A percentile compares a stretch with the other conserved stretches of the same genome.
These are phyloP conservation scores for Alternaria sp. DNA, from an alignment of 2,329 filamentous ascomycete species.

Conservation along the genomic window DNA sequence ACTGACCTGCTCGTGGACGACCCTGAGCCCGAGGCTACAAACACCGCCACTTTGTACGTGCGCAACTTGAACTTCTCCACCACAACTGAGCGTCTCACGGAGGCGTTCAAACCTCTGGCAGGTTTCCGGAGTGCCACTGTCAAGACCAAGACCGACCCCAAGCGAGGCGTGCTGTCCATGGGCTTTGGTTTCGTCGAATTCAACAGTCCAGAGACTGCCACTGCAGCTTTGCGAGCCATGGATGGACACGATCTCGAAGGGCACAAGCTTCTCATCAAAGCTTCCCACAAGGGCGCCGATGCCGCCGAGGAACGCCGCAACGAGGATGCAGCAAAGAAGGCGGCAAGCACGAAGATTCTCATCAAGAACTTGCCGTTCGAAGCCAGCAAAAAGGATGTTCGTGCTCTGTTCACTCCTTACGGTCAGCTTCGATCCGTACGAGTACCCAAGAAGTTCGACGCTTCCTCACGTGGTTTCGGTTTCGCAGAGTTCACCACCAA, in stretches of 20 bases:
- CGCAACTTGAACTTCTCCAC: conserved; percentile 94
- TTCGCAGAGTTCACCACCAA: conserved; percentile 95
- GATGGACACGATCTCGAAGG: conserved; percentile 86
- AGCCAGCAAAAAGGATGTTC: conserved; percentile 85
- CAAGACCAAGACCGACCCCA: conserved; percentile 93
- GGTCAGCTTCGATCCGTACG: conserved; percentile 91
- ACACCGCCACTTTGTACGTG: conserved; percentile 86
- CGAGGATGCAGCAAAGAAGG: conserved; percentile 83
- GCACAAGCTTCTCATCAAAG: conserved; percentile 83
- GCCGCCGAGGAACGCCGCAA: conserved; percentile 85
- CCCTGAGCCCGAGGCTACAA: conserved; percentile 60
- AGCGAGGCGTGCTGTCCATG: conserved; percentile 92
- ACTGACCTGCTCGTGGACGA: conserved; percentile 71
- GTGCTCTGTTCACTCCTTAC: conserved; percentile 84
- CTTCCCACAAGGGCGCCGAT: conserved; percentile 85
- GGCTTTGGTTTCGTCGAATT: conserved; percentile 94
- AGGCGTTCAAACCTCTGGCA: conserved; percentile 79
- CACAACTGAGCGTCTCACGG: conserved; percentile 75
- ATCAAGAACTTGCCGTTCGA: conserved; percentile 99
- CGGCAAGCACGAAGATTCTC: conserved; percentile 87
- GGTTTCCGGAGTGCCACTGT: conserved; percentile 90
- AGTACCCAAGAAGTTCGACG: conserved; percentile 93
- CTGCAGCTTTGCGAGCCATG: conserved; percentile 83
- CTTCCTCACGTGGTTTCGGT: conserved; percentile 86
- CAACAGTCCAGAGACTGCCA: conserved; percentile 75